Evolutionary conservation across 805 yeast species (phyloP).

Genomic region (Teunomyces funiuensis): DNA sequence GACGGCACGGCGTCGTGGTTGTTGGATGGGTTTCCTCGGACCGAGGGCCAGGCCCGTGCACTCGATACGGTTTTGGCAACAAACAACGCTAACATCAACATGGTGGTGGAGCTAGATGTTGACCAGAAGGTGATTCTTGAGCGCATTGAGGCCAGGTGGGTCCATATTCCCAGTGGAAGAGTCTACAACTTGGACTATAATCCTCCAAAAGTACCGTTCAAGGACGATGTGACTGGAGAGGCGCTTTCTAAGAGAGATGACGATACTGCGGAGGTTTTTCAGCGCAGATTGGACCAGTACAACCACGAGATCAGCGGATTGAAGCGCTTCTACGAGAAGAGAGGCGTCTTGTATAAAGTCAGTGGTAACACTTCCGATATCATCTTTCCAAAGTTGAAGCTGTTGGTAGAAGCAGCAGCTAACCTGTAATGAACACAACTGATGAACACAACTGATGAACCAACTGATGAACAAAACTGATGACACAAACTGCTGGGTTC

Average conservation of each 20-base stretch:
- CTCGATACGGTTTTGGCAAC: slow-evolving; percentile 46
- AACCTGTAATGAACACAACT: too few species aligned
- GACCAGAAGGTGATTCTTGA: slow-evolving; percentile 81
- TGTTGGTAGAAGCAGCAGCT: slow-evolving; percentile 22
- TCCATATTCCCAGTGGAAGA: slow-evolving; percentile 82
- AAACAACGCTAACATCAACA: slow-evolving; percentile 49
- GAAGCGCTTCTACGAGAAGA: slow-evolving; percentile 54
- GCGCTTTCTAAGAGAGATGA: slow-evolving; percentile 76
- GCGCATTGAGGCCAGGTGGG: slow-evolving; percentile 82
- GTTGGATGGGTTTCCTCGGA: slow-evolving; percentile 92
- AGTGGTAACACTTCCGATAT: slow-evolving; percentile 82
- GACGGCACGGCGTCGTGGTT: slow-evolving; percentile 57
- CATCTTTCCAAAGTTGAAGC: slow-evolving; percentile 68
- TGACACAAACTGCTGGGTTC: too few species aligned
- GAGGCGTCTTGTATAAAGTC: slow-evolving; percentile 50
- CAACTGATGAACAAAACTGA: too few species aligned
- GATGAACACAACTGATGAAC: too few species aligned
- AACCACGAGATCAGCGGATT: slow-evolving; percentile 60
- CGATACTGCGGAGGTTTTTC: slow-evolving; percentile 75
- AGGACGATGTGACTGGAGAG: slow-evolving; percentile 89
- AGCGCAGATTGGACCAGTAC: slow-evolving; percentile 64
- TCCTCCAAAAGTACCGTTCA: slow-evolving; percentile 81
- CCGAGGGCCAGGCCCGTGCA: slow-evolving; percentile 64
- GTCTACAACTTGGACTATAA: slow-evolving; percentile 83
- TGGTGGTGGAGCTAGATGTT: slow-evolving; percentile 85